Percentiles rank a stretch among this genome's conserved stretches.
phyloP scores from a whole-genome alignment of 2,329 filamentous ascomycete species.

The Fusarium ramigenum region DNA sequence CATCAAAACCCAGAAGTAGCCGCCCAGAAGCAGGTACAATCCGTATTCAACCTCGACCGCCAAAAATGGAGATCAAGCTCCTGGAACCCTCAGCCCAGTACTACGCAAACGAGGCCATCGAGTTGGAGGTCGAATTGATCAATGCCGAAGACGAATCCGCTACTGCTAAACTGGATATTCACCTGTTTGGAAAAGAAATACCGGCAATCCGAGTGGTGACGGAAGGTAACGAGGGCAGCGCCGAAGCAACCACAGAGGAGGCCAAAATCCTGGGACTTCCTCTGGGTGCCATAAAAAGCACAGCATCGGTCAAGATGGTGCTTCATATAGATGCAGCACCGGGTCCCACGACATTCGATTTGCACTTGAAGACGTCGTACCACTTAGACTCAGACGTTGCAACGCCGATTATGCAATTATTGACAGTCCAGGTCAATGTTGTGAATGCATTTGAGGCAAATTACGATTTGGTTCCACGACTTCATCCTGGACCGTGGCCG shows the following conservation, averaged over 20 bases:
- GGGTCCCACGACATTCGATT: conserved; percentile 66
- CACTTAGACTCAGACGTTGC: conserved; percentile 80
- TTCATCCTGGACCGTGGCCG: conserved; percentile 85
- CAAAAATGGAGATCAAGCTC: conserved; percentile 83
- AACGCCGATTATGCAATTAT: conserved; percentile 80
- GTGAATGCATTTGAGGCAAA: conserved; percentile 90
- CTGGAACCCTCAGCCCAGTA: conserved; percentile 73
- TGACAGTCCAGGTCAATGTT: conserved; percentile 75
- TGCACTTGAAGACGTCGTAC: conserved; percentile 81
- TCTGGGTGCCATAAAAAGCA: conserved; percentile 59
- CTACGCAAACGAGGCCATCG: conserved; percentile 84
- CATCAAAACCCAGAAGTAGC: conserved; percentile 56
- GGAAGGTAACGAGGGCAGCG: conserved; percentile 47
- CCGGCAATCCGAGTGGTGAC: conserved; percentile 57
- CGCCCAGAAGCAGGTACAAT: conserved; percentile 65
- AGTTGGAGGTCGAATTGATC: conserved; percentile 72
- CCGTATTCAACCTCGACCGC: conserved; percentile 85
- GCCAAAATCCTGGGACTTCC: conserved; percentile 53
- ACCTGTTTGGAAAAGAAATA: conserved; percentile 68
- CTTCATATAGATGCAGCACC: conserved; percentile 62
- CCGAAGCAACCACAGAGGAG: conserved; percentile 52
- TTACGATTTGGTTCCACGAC: conserved; percentile 83
- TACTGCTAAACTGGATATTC: conserved; percentile 74
- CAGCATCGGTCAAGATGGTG: conserved; percentile 54
- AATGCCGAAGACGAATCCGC: conserved; percentile 88